Percentiles rank a stretch among this genome's conserved stretches.
Conservation (phyloP, 2,329 filamentous ascomycete genomes). For the Xenosphaeropsis pyriputrescens region DNA sequence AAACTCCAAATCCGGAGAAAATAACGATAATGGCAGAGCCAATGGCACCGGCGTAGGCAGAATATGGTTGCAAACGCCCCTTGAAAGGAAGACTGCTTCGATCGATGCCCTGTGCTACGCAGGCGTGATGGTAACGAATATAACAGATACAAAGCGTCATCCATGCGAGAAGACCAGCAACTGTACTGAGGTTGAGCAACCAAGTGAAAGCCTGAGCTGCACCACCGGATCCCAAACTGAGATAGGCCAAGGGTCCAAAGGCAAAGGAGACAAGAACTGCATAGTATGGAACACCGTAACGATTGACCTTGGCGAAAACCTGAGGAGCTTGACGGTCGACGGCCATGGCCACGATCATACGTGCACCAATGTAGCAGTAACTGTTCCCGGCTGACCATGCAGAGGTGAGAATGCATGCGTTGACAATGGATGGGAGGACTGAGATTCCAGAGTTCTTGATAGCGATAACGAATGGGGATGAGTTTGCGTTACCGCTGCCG, state of each 20-base stretch:
- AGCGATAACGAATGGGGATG: slow-evolving; percentile 57
- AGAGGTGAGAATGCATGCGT: slow-evolving; percentile 60
- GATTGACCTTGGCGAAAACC: slow-evolving; percentile 35
- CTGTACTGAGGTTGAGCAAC: slow-evolving; percentile 50
- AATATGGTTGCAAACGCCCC: slow-evolving; percentile 54
- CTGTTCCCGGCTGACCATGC: slow-evolving; percentile 57
- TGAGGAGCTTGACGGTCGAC: slow-evolving; percentile 42
- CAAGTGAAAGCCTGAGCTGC: slow-evolving; percentile 56
- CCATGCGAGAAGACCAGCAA: slow-evolving; percentile 63
- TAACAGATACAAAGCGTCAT: slow-evolving; percentile 56
- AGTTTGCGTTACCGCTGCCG: slow-evolving; percentile 26
- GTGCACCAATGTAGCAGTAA: slow-evolving; percentile 39
- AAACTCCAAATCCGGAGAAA: slow-evolving; percentile 62
- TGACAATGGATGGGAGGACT: slow-evolving; percentile 57
- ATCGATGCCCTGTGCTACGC: slow-evolving; percentile 52
- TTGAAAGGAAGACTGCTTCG: slow-evolving; percentile 56
- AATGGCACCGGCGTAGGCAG: slow-evolving; percentile 42
- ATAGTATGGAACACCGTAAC: slow-evolving; percentile 41
- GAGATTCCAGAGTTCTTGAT: slow-evolving; percentile 51
- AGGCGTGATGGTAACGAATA: slow-evolving; percentile 55
- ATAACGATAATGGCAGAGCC: slow-evolving; percentile 49
- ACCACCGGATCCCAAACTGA: slow-evolving; percentile 63
- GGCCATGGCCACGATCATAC: slow-evolving; percentile 43
- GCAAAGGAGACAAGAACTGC: slow-evolving; percentile 50
- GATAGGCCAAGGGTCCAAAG: slow-evolving; percentile 47